phyloP scores from a whole-genome alignment of 2,329 filamentous ascomycete genomes.

The Aureobasidium musti region DNA sequence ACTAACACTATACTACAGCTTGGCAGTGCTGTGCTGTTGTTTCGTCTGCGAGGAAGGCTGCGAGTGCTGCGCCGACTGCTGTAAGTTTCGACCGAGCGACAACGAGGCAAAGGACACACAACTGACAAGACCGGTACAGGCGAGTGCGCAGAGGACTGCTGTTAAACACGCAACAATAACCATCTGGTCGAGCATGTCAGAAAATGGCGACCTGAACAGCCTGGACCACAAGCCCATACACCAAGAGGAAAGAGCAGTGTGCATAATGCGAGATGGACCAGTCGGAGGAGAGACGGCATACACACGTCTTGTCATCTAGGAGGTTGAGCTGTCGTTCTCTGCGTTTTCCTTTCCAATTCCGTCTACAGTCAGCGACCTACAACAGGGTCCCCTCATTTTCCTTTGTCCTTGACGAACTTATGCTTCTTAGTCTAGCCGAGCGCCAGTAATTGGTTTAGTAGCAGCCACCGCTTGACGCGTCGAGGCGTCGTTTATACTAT shows the following conservation, averaged over 20 bases:
- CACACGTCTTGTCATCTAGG: not conserved
- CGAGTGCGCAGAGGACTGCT: constrained; percentile 51
- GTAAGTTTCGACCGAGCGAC: constrained; percentile 33
- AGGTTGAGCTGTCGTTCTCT: not conserved
- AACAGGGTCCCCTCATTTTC: not conserved
- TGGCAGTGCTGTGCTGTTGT: constrained; percentile 63
- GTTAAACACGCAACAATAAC: constrained; percentile 31
- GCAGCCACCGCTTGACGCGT: constrained; percentile 19
- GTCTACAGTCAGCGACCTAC: constrained; percentile 5
- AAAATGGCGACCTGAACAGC: not conserved
- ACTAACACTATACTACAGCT: constrained; percentile 31
- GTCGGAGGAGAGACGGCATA: not conserved
- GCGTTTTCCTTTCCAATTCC: not conserved
- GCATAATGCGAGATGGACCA: constrained; percentile 6
- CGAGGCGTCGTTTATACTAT: constrained; percentile 8
- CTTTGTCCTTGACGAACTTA: constrained; percentile 26
- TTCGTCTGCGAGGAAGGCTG: constrained; percentile 66
- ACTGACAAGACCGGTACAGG: constrained; percentile 14
- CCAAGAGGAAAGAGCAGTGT: constrained; percentile 8
- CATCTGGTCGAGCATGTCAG: not conserved
- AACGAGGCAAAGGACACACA: not conserved
- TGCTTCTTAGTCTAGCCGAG: constrained; percentile 21
- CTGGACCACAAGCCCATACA: not conserved
- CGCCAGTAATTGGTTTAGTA: constrained; percentile 22
- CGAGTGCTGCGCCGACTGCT: constrained; percentile 65